phyloP scores from a whole-genome alignment of 768 basidiomycete genomes.

The Boletus pseudo-olivaceus region DNA sequence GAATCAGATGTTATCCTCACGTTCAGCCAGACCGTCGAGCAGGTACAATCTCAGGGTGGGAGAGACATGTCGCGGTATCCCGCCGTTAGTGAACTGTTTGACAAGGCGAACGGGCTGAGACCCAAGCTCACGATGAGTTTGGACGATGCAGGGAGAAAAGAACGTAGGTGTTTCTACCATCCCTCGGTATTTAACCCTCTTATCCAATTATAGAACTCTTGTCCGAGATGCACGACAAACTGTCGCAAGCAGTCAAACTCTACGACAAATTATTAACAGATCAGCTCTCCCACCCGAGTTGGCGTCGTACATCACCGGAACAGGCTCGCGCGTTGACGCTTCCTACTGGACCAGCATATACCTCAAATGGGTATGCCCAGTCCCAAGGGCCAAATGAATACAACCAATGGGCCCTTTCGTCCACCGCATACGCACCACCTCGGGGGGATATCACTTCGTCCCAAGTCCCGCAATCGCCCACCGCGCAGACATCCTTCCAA shows the following conservation, averaged over 20 bases:
- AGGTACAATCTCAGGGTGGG: conserved; percentile 74
- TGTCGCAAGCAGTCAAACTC: conserved; percentile 87
- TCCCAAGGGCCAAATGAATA: conserved; percentile 26
- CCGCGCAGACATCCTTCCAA: conserved; percentile 28
- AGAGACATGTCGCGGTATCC: conserved; percentile 78
- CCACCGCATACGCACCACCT: conserved; percentile 18
- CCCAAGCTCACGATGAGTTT: conserved; percentile 81
- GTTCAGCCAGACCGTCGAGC: conserved; percentile 87
- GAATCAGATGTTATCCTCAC: conserved; percentile 87
- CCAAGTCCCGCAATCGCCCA: conserved; percentile 28
- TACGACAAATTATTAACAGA: conserved; percentile 88
- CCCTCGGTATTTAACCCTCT: not conserved
- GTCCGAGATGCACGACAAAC: conserved; percentile 90
- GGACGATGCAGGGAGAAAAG: conserved; percentile 83
- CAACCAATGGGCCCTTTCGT: conserved; percentile 30
- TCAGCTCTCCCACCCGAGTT: conserved; percentile 70
- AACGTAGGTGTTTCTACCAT: conserved; percentile 51
- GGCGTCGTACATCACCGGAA: conserved; percentile 40
- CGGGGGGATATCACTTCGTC: conserved; percentile 15
- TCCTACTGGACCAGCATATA: conserved; percentile 25
- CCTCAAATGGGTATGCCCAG: conserved; percentile 33
- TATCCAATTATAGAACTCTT: conserved; percentile 59
- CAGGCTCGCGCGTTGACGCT: conserved; percentile 17
- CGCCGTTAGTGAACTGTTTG: conserved; percentile 79
- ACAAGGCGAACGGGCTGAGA: conserved; percentile 72